Evolutionary conservation across 148 eudicot species (phyloP).

Genomic region (Silene latifolia): DNA sequence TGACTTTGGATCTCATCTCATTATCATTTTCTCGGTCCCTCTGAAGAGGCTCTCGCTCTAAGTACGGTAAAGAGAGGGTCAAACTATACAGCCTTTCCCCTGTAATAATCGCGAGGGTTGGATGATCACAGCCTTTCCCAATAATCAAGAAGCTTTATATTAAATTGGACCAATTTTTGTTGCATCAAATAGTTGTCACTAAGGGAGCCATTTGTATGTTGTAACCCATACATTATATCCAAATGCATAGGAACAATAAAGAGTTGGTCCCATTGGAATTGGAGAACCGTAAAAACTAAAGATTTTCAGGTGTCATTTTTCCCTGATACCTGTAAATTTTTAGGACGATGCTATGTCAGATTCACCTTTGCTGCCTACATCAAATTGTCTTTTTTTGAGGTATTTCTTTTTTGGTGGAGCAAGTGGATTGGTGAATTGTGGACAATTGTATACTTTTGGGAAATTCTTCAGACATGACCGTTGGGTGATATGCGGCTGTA

Average conservation of each 20-base stretch:
- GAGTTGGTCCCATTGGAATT: not conserved
- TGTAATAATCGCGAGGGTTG: not conserved
- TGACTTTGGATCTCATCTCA: slow-evolving; percentile 6
- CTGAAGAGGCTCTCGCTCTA: not conserved
- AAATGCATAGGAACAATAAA: not conserved
- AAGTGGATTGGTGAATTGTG: not conserved
- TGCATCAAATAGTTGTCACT: not conserved
- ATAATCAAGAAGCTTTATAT: not conserved
- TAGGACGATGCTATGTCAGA: not conserved
- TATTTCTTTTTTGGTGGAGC: not conserved
- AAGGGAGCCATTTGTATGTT: not conserved
- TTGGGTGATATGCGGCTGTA: not conserved
- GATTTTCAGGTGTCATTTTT: not conserved
- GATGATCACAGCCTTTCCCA: not conserved
- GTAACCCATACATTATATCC: not conserved
- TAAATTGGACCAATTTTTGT: not conserved
- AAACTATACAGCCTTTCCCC: not conserved
- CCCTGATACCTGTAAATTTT: not conserved
- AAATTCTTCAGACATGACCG: not conserved
- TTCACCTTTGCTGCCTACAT: not conserved
- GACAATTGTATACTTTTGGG: not conserved
- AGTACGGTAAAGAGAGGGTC: not conserved
- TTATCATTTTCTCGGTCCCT: not conserved
- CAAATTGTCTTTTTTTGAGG: not conserved
- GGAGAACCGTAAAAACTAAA: not conserved